Evolutionary conservation across 257 asterid genomes (phyloP), one percentile per base, ranked within the genome.

Genomic region (Nicotiana otophora): DNA sequence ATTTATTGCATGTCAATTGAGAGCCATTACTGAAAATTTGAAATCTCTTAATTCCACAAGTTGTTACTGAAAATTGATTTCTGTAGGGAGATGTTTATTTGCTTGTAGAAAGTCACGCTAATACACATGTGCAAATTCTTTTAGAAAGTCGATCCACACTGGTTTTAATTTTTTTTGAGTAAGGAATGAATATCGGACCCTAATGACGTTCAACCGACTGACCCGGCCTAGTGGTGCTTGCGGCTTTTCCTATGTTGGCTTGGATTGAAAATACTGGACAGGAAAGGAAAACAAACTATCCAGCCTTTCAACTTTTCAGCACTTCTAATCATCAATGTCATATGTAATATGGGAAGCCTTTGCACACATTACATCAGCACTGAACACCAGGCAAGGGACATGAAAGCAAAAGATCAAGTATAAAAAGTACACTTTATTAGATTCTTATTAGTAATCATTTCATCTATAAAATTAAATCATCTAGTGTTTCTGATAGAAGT

Each of bases 361-460:
- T 69, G 57, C 33, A 26, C 68, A 62, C 26, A 33, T 62, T 62
- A 62, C 68, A 69, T 69, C 77, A 69, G 55, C 55, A 36, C 31
- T 36, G 20, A 36, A 69, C 57, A 69, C 11, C 31, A 36, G 77
- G 19, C 77, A 10, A 23, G 55, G 36, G 10, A 42, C 60, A 42
- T 42, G 12, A 2, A 70, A 42, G 58, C 58, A 70, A 70, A 39
- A 70, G 12, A 42, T 70, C 60, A 70, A 70, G 58, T 20, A 20
- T 42, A 20, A 58, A 70, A 70, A 31, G 33, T 5, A 11, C 11
- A 42, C 20, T 69, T 33, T 5, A 70, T 20, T 70, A 72, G 78
- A 58, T 72, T 70, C 20, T 72, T 72, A 72, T 72, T 72, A 12
- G 60, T 23, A 72, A 42, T 72, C 34, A 72, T 72, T 72, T 46